A percentile compares a stretch with the other conserved stretches of the same genome.
Conservation (phyloP, 2,329 filamentous ascomycete genomes). For the Shiraia sp. region DNA sequence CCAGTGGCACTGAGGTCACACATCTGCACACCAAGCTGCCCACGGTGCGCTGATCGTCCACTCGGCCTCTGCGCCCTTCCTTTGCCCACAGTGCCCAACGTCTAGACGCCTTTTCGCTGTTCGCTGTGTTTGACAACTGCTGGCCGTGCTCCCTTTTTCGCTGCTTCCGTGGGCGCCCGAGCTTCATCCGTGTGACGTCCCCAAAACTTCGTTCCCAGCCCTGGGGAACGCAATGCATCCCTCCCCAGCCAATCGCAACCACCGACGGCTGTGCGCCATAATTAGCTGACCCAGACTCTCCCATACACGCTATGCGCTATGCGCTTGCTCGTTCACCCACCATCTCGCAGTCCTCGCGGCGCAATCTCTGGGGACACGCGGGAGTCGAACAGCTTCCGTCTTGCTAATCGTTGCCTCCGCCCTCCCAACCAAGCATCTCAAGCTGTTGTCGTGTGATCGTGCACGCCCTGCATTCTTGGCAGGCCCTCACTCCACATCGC, state of each 20-base stretch:
- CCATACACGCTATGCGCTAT: too few species aligned
- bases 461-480: background rate
- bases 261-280: conserved; percentile 9
- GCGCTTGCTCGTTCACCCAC: too few species aligned
- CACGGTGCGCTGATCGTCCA: too few species aligned
- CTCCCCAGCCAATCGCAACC: conserved; percentile 6
- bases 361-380: too few species aligned
- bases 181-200: conserved; percentile 7
- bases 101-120: too few species aligned
- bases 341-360: too few species aligned
- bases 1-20: conserved; percentile 6
- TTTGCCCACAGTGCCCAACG: too few species aligned
- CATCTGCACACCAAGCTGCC: background rate
- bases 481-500: conserved; percentile 3
- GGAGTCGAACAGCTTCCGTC: too few species aligned
- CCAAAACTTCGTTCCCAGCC: conserved; percentile 2
- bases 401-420: too few species aligned
- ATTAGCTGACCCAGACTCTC: conserved; percentile 10
- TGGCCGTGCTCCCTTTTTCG: conserved; percentile 3
- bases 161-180: conserved; percentile 9
- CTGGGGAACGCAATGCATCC: background rate
- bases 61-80: too few species aligned
- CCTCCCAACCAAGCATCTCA: background rate
- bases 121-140: conserved; percentile 16
- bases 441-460: conserved; percentile 1